Evolutionary conservation across 2,329 filamentous ascomycete species (phyloP).

Genomic region (Davidsoniella australis): DNA sequence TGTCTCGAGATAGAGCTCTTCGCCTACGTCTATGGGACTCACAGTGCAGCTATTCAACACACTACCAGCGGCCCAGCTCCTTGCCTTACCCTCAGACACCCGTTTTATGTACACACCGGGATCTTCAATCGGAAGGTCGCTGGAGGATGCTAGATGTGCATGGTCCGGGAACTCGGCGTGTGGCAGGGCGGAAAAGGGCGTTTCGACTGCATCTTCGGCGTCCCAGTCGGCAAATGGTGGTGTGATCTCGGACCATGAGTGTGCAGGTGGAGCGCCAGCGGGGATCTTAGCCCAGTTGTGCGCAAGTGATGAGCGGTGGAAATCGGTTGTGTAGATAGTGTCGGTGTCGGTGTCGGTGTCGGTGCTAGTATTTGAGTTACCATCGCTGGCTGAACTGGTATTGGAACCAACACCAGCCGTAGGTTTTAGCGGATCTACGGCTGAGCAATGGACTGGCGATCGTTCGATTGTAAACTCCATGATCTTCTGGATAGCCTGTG

Average conservation of each 20-base stretch:
- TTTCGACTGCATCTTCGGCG: not conserved
- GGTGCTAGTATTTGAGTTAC: too few relatives aligned
- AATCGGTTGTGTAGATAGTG: too few relatives aligned
- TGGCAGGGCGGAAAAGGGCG: not conserved
- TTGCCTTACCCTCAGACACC: not conserved
- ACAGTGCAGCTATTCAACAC: not conserved
- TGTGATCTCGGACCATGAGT: not conserved
- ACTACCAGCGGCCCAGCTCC: not conserved
- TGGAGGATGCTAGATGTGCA: not conserved
- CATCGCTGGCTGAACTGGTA: too few relatives aligned
- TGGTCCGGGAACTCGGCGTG: not conserved
- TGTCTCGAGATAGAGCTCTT: too few relatives aligned
- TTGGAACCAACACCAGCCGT: too few relatives aligned
- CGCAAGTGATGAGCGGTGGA: not conserved
- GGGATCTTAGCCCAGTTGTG: not conserved
- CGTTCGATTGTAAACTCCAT: too few relatives aligned
- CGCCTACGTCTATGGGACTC: not conserved
- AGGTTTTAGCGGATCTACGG: too few relatives aligned
- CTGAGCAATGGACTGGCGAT: too few relatives aligned
- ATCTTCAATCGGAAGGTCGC: not conserved
- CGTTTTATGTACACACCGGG: not conserved
- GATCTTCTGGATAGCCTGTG: too few relatives aligned
- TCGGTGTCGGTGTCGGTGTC: too few relatives aligned
- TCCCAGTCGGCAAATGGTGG: slow-evolving; percentile 6
- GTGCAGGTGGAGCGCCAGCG: not conserved